A percentile compares a stretch with the other conserved stretches of the same genome.
Conservation (phyloP, 768 basidiomycete genomes). For the Kwoniella dendrophila region DNA sequence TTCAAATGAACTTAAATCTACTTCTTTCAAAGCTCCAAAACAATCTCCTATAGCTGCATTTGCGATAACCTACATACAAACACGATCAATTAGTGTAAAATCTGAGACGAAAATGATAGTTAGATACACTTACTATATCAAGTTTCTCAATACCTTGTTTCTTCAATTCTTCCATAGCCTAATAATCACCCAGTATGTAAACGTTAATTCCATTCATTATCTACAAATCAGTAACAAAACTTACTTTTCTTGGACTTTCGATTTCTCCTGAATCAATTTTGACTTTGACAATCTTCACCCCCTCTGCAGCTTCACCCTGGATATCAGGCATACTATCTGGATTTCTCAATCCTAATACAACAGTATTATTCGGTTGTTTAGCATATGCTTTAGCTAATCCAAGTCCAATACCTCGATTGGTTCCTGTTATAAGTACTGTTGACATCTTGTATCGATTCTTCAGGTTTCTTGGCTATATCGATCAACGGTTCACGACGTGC, state of each 20-base stretch:
- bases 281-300: constrained; percentile 18
- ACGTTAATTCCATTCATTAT: not conserved
- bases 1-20: constrained; percentile 24
- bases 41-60: constrained; percentile 31
- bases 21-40: constrained; percentile 20
- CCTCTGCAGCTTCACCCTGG: constrained; percentile 3
- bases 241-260: constrained; percentile 19
- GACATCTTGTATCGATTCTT: constrained; percentile 8
- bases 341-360: constrained; percentile 20
- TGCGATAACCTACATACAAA: constrained; percentile 23
- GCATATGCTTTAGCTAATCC: constrained; percentile 27
- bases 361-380: constrained; percentile 8
- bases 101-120: not conserved
- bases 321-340: constrained; percentile 16
- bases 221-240: not conserved
- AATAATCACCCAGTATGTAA: not conserved
- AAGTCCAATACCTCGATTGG: constrained; percentile 30
- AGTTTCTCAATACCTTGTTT: constrained; percentile 22
- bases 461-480: no score
- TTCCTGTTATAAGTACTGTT: constrained; percentile 28
- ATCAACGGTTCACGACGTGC: no score
- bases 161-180: constrained; percentile 27
- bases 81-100: not conserved
- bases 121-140: constrained; percentile 18
- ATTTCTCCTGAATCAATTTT: constrained; percentile 20